Evolutionary conservation across 371 early-diverging fungal species (phyloP), one percentile per base, ranked within the genome.

Genomic region (Blakeslea trispora): DNA sequence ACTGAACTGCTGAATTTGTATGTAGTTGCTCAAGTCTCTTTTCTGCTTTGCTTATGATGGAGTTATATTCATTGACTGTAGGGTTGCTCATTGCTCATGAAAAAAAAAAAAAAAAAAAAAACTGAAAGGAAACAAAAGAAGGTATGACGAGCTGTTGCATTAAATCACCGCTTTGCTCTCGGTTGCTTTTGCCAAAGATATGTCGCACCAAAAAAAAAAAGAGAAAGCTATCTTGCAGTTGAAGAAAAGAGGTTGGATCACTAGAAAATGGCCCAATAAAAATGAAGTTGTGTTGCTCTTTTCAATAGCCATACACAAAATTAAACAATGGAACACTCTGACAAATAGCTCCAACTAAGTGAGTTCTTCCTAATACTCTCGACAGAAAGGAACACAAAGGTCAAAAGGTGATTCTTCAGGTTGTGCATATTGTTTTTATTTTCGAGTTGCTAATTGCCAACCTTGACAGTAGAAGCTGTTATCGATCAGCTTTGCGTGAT

Each of bases 391-490:
- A 48, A 19, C 41, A 41, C 17, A 55, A 55, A 13, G 49, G 48
- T 5, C 49, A 41, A 48, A 37, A 2, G 9, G 4, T 17, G 9
- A 55, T 55, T 9, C 24, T 55, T 23, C 14, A 55, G 39, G 45
- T 46, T 22, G 24, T 21, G 40, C 46, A 46, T 46, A 35, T 40
- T 37, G 46, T 55, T 3, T 53, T 55, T 39, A 39, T 47, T 39
- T 47, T 55, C 21, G 22, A 55, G 28, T 9, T 55, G 28, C 19
- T 55, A 28, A 10, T 11, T 28, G 28, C 47, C 40, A 55, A 55
- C 40, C 21, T 46, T 55, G 46, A 55, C 17, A 46, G 55, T 47
- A 7, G 55, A 55, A 47, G 55, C 47, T 55, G 47, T 55, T 24
- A 55, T 47, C n/a, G 55, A 47, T 39, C 48, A 55, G 8, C 55